A percentile compares a stretch with the other conserved stretches of the same genome.
These are phyloP conservation scores for Tirmania nivea DNA, from an alignment of 495 filamentous ascomycete species.

Conservation along the genomic window DNA sequence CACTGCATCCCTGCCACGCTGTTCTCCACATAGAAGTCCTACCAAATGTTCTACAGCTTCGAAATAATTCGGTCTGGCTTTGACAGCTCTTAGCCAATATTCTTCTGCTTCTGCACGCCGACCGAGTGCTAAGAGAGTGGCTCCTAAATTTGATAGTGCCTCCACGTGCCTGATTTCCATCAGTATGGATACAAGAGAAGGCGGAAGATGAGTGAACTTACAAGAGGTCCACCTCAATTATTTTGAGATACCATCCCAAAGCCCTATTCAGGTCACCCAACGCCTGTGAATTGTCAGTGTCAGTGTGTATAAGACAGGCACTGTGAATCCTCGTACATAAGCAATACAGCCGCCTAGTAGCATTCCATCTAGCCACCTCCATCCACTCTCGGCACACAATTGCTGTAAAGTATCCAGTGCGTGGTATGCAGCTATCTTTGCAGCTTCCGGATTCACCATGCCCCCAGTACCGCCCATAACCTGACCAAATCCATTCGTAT, in stretches of 20 bases:
- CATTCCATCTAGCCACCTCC: slow-evolving; percentile 94
- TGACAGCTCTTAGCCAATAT: slow-evolving; percentile 69
- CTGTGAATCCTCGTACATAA: slow-evolving; percentile 32
- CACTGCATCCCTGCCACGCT: slow-evolving; percentile 68
- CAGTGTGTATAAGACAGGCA: slow-evolving; percentile 2
- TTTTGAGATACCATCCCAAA: slow-evolving; percentile 69
- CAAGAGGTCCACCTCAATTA: slow-evolving; percentile 60
- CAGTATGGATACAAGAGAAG: too few species aligned
- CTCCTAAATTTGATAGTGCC: slow-evolving; percentile 81
- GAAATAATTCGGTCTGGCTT: slow-evolving; percentile 68
- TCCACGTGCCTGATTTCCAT: slow-evolving; percentile 52
- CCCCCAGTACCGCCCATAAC: not conserved
- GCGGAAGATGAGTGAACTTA: slow-evolving; percentile 23
- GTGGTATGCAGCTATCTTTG: slow-evolving; percentile 31
- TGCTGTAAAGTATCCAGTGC: slow-evolving; percentile 52
- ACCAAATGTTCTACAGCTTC: slow-evolving; percentile 95
- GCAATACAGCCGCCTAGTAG: slow-evolving; percentile 79
- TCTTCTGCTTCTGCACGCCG: slow-evolving; percentile 65
- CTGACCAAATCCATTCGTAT: not conserved
- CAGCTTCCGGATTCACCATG: slow-evolving; percentile 17
- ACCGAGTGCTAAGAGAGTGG: slow-evolving; percentile 64
- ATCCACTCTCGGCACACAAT: slow-evolving; percentile 65
- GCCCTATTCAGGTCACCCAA: slow-evolving; percentile 72
- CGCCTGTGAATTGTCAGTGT: slow-evolving; percentile 17
- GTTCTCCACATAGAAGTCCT: slow-evolving; percentile 60